Conservation (phyloP, 2,329 filamentous ascomycete genomes). For the Monosporascus sp. region DNA sequence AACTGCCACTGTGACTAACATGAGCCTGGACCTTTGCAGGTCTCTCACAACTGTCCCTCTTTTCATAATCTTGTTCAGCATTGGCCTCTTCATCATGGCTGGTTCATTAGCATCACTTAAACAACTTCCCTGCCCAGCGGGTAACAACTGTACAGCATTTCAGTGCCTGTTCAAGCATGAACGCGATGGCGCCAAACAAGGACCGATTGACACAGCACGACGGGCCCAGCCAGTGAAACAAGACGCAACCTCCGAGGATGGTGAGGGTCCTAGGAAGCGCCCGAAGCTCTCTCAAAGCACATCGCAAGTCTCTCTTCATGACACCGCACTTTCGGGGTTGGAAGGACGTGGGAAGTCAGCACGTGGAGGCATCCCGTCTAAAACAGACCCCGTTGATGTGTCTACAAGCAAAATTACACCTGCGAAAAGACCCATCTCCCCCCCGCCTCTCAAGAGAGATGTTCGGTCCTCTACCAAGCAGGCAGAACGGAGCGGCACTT, state of each 20-base stretch:
- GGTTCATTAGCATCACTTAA: constrained; percentile 33
- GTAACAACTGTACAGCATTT: constrained; percentile 42
- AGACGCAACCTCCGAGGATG: not conserved
- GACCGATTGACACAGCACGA: constrained; percentile 3
- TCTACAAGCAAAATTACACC: not conserved
- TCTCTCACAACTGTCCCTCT: too few relatives aligned
- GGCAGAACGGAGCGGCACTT: not conserved
- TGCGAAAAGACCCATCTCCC: constrained; percentile 2
- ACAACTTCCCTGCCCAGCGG: constrained; percentile 45
- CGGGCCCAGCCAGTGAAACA: not conserved
- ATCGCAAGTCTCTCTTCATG: not conserved
- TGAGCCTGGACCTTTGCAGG: too few relatives aligned
- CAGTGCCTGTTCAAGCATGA: constrained; percentile 46
- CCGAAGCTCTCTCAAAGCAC: not conserved
- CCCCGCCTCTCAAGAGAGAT: constrained; percentile 1
- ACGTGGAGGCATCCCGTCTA: not conserved
- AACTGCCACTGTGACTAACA: too few relatives aligned
- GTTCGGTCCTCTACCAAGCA: not conserved
- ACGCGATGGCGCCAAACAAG: constrained; percentile 22
- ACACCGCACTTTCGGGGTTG: not conserved
- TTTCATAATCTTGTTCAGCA: not conserved
- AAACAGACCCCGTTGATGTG: not conserved
- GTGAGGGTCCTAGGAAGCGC: not conserved
- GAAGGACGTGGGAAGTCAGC: not conserved
- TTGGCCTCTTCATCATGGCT: constrained; percentile 15